Evolutionary conservation across 2,329 filamentous ascomycete species (phyloP).

Genomic region (Fusarium pseudograminearum): DNA sequence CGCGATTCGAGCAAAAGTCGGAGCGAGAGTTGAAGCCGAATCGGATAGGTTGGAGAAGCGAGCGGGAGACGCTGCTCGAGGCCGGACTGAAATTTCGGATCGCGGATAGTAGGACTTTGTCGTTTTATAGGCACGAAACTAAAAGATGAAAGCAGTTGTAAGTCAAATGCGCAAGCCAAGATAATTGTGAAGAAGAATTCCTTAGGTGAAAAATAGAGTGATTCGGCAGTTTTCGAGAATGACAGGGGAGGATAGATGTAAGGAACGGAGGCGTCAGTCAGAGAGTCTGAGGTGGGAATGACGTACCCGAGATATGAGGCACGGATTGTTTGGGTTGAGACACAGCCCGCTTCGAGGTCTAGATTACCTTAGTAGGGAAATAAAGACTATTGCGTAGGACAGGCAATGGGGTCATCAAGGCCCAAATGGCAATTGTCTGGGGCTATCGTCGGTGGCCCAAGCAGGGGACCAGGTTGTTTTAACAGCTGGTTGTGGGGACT

Average conservation of each 20-base stretch:
- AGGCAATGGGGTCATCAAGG: conserved; percentile 12
- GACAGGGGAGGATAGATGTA: conserved; percentile 13
- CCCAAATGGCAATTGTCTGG: conserved; percentile 21
- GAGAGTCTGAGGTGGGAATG: conserved; percentile 8
- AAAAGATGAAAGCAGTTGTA: conserved; percentile 3
- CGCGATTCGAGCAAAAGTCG: conserved; percentile 16
- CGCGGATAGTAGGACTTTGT: not conserved
- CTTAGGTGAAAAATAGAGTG: conserved; percentile 5
- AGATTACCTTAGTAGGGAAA: conserved; percentile 21
- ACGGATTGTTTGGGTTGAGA: conserved; percentile 24
- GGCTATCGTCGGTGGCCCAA: conserved; percentile 7
- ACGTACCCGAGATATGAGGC: conserved; percentile 22
- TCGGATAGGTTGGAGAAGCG: conserved; percentile 26
- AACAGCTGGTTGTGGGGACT: conserved; percentile 22
- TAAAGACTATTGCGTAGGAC: conserved; percentile 29
- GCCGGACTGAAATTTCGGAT: not conserved
- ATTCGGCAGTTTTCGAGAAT: conserved; percentile 13
- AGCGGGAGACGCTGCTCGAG: conserved; percentile 31
- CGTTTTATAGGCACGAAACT: conserved; percentile 21
- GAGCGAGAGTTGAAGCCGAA: conserved; percentile 11
- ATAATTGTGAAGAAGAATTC: conserved; percentile 20
- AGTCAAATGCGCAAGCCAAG: conserved; percentile 31
- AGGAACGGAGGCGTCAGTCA: conserved; percentile 27
- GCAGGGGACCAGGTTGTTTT: conserved; percentile 19
- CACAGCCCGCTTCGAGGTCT: conserved; percentile 34